phyloP scores from a whole-genome alignment of 2,329 filamentous ascomycete genomes.

The Ploettnerulaceae sp. region DNA sequence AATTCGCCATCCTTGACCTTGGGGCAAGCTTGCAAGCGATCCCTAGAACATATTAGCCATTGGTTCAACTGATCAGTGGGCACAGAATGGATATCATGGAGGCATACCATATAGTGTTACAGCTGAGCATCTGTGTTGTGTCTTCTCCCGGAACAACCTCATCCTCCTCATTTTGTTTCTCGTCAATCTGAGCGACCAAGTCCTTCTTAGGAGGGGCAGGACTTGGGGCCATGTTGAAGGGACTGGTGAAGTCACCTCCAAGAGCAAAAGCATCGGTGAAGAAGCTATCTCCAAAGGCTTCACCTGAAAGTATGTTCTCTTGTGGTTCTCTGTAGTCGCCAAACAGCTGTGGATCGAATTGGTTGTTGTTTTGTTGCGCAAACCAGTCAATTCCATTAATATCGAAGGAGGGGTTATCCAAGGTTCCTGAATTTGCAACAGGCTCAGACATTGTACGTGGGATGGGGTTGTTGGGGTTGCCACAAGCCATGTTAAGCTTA shows the following conservation, averaged over 20 bases:
- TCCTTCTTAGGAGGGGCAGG: slow-evolving; percentile 54
- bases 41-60: slow-evolving; percentile 52
- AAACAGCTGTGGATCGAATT: slow-evolving; percentile 89
- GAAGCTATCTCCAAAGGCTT: slow-evolving; percentile 46
- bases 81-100: background rate
- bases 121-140: slow-evolving; percentile 65
- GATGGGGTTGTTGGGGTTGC: slow-evolving; percentile 47
- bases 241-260: slow-evolving; percentile 65
- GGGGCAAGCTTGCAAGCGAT: slow-evolving; percentile 79
- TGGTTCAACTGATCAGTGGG: background rate
- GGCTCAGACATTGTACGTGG: slow-evolving; percentile 41
- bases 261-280: slow-evolving; percentile 70
- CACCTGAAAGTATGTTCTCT: slow-evolving; percentile 66
- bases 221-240: slow-evolving; percentile 62
- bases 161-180: slow-evolving; percentile 66
- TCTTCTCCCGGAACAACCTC: slow-evolving; percentile 58
- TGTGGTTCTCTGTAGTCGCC: slow-evolving; percentile 89
- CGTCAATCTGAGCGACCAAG: slow-evolving; percentile 74
- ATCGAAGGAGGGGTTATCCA: slow-evolving; percentile 39
- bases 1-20: slow-evolving; percentile 88
- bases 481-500: slow-evolving; percentile 52
- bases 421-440: slow-evolving; percentile 24
- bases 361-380: slow-evolving; percentile 72
- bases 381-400: slow-evolving; percentile 65
- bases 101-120: slow-evolving; percentile 88